Percentiles rank a stretch among this genome's conserved stretches.
phyloP scores from a whole-genome alignment of 306 rosid genomes.

The Cucumis sativus region DNA sequence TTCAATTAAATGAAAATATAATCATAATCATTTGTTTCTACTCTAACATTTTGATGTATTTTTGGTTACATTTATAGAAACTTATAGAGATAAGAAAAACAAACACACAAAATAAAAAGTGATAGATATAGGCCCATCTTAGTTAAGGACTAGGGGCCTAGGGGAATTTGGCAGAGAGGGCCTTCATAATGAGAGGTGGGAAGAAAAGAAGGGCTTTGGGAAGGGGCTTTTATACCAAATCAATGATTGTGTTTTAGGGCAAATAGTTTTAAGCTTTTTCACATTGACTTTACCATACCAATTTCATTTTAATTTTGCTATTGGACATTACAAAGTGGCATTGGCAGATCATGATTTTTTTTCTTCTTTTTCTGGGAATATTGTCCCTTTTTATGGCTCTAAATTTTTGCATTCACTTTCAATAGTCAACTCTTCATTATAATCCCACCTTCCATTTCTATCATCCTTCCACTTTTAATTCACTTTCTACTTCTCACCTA shows the following conservation, averaged over 20 bases:
- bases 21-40: too few relatives aligned
- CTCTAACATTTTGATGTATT: too few relatives aligned
- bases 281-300: background rate
- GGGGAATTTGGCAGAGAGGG: background rate
- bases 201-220: background rate
- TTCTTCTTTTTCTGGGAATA: background rate
- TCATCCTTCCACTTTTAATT: background rate
- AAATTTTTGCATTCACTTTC: slow-evolving; percentile 1
- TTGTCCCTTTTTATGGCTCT: background rate
- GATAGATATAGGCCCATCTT: background rate
- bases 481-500: background rate
- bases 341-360: background rate
- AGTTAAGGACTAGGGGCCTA: background rate
- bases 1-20: too few relatives aligned
- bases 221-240: background rate
- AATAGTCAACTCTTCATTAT: slow-evolving; percentile 2
- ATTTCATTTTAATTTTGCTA: background rate
- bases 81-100: background rate
- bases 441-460: background rate
- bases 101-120: background rate
- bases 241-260: background rate
- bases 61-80: background rate
- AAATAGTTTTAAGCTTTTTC: background rate
- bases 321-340: slow-evolving; percentile 1
- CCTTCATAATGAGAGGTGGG: background rate